Conservation (phyloP, 2,329 filamentous ascomycete genomes). For the Exophiala bonariae region DNA sequence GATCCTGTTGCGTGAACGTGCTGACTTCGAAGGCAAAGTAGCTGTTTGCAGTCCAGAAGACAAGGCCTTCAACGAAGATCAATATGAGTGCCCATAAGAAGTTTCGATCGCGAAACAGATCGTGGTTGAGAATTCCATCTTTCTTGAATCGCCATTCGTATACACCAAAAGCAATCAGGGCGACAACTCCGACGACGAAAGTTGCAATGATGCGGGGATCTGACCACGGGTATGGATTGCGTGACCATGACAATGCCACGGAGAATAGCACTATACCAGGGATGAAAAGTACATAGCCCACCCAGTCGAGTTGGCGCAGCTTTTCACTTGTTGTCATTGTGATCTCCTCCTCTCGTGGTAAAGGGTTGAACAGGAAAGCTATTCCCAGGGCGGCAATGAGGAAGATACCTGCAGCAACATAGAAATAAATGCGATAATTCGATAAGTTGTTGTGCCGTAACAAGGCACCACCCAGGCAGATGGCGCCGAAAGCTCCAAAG, state of each 20-base stretch:
- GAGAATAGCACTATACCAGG: conserved; percentile 40
- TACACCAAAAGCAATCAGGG: conserved; percentile 42
- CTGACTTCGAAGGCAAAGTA: conserved; percentile 16
- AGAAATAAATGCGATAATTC: conserved; percentile 16
- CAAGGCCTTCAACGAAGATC: conserved; percentile 63
- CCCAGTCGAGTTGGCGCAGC: conserved; percentile 49
- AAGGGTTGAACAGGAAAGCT: conserved; percentile 45
- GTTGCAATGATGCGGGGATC: conserved; percentile 46
- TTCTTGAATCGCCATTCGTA: conserved; percentile 59
- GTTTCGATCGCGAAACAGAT: conserved; percentile 60
- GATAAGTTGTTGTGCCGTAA: conserved; percentile 2
- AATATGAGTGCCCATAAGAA: conserved; percentile 57
- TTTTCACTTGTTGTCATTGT: conserved; percentile 33
- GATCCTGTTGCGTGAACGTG: conserved; percentile 10
- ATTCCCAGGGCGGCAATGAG: conserved; percentile 42
- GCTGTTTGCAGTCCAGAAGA: conserved; percentile 56
- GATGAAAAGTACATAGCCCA: conserved; percentile 51
- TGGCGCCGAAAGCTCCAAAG: conserved; percentile 4
- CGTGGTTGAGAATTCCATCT: conserved; percentile 46
- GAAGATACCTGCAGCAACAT: conserved; percentile 13
- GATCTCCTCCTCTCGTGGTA: conserved; percentile 38
- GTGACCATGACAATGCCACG: conserved; percentile 53
- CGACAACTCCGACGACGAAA: conserved; percentile 43
- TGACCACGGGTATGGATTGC: conserved; percentile 46
- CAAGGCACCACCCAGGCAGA: conserved; percentile 9